A percentile compares a stretch with the other conserved stretches of the same genome.
Conservation (phyloP, 768 basidiomycete genomes). For the Lactarius hatsudake region DNA sequence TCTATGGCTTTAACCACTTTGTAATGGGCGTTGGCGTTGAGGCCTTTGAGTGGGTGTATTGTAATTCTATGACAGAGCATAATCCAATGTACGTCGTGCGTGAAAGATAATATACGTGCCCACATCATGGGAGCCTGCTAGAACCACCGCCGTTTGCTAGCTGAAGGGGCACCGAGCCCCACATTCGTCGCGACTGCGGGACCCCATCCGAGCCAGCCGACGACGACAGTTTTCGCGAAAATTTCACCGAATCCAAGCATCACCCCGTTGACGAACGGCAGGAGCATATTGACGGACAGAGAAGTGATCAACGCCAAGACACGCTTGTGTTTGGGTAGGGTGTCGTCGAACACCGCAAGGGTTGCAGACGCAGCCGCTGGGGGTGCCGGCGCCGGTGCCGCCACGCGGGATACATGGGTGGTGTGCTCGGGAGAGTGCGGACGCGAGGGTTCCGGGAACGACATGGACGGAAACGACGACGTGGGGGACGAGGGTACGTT, state of each 20-base stretch:
- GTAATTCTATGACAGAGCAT: constrained; percentile 18
- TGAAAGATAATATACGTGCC: not conserved
- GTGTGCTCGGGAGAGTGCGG: constrained; percentile 41
- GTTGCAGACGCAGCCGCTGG: constrained; percentile 44
- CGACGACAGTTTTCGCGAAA: constrained; percentile 76
- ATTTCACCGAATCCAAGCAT: constrained; percentile 98
- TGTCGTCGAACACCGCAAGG: constrained; percentile 65
- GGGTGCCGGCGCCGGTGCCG: constrained; percentile 15
- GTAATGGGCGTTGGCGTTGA: not conserved
- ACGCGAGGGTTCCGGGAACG: constrained; percentile 63
- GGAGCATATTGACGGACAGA: constrained; percentile 76
- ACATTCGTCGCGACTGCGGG: constrained; percentile 31
- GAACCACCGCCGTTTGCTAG: not conserved
- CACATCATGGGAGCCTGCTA: not conserved
- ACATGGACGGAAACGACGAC: constrained; percentile 76
- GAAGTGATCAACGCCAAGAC: constrained; percentile 66
- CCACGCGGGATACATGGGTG: constrained; percentile 29
- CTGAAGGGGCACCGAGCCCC: constrained; percentile 16
- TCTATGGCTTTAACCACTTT: not conserved
- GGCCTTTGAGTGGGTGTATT: not conserved
- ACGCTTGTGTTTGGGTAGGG: constrained; percentile 65
- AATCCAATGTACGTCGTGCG: constrained; percentile 12
- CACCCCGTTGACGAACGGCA: constrained; percentile 91
- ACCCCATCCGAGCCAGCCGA: constrained; percentile 50
- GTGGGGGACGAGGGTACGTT: constrained; percentile 47